Evolutionary conservation across 768 basidiomycete genomes (phyloP).

Genomic region (Calocera viscosa): DNA sequence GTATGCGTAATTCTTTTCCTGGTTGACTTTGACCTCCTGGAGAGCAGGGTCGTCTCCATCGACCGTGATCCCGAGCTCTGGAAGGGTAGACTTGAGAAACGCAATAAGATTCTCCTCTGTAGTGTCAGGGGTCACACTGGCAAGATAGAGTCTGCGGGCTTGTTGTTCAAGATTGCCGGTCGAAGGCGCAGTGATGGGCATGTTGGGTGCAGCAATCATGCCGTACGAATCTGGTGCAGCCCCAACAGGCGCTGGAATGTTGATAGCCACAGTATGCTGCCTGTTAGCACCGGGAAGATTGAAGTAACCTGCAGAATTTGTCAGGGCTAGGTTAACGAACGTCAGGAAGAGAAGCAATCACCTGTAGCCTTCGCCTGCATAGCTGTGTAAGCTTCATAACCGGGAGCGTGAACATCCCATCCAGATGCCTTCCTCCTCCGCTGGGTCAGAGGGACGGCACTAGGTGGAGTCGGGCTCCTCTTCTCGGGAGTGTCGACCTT

Average conservation of each 20-base stretch:
- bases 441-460: constrained; percentile 66
- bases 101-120: constrained; percentile 84
- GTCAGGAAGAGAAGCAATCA: constrained; percentile 27
- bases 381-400: constrained; percentile 88
- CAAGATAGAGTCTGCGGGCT: constrained; percentile 89
- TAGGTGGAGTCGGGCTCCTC: constrained; percentile 83
- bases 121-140: constrained; percentile 88
- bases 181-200: constrained; percentile 73
- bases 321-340: constrained; percentile 4
- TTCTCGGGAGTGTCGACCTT: constrained; percentile 58
- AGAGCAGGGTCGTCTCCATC: background rate
- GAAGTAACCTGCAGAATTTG: constrained; percentile 58
- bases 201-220: constrained; percentile 16
- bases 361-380: constrained; percentile 98
- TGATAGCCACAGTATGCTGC: constrained; percentile 63
- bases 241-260: constrained; percentile 66
- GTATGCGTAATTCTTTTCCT: constrained; percentile 98
- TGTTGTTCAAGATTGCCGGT: constrained; percentile 88
- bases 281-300: constrained; percentile 92
- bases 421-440: constrained; percentile 79
- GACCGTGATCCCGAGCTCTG: constrained; percentile 88
- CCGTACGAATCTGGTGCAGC: constrained; percentile 42
- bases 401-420: constrained; percentile 93
- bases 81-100: constrained; percentile 96
- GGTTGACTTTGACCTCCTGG: constrained; percentile 87